A percentile compares a stretch with the other conserved stretches of the same genome.
These are phyloP conservation scores for Canavalia ensiformis DNA, from an alignment of 306 rosid species.

Conservation along the genomic window DNA sequence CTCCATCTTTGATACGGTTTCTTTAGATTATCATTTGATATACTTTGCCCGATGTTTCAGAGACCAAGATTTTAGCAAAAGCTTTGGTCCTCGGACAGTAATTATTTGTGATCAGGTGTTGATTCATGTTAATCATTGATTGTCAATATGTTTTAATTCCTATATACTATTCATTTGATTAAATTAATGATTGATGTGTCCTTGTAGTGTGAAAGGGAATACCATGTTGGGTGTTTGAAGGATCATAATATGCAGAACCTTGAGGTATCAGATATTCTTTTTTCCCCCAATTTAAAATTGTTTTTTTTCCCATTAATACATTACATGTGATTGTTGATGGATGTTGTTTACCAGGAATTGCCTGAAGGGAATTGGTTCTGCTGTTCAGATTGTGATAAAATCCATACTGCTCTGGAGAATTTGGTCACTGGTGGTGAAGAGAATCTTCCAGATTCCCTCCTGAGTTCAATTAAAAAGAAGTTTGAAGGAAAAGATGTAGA, in stretches of 20 bases:
- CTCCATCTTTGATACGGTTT: neutral
- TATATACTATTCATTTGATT: neutral
- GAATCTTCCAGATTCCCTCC: constrained; percentile 62
- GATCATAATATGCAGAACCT: constrained; percentile 66
- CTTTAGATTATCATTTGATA: neutral
- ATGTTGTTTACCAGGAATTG: constrained; percentile 64
- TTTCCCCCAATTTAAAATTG: neutral
- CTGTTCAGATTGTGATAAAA: constrained; percentile 57
- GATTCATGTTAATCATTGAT: neutral
- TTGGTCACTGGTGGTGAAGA: constrained; percentile 63
- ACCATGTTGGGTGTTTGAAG: constrained; percentile 82
- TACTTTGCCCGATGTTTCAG: constrained; percentile 54
- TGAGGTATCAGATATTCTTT: constrained; percentile 54
- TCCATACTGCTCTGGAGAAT: constrained; percentile 59
- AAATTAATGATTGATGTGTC: constrained; percentile 14
- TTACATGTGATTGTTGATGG: constrained; percentile 2
- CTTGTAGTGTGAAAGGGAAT: constrained; percentile 84
- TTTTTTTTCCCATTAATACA: neutral
- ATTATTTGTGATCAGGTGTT: constrained; percentile 91
- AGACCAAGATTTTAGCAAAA: constrained; percentile 64
- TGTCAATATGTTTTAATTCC: neutral
- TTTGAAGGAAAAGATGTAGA: constrained; percentile 50
- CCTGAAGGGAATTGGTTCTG: constrained; percentile 87
- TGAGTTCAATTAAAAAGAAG: constrained; percentile 62
- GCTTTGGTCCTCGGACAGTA: constrained; percentile 75